These are phyloP conservation scores for Balansia obtecta DNA, from an alignment of 2,329 filamentous ascomycete species.

Conservation along the genomic window DNA sequence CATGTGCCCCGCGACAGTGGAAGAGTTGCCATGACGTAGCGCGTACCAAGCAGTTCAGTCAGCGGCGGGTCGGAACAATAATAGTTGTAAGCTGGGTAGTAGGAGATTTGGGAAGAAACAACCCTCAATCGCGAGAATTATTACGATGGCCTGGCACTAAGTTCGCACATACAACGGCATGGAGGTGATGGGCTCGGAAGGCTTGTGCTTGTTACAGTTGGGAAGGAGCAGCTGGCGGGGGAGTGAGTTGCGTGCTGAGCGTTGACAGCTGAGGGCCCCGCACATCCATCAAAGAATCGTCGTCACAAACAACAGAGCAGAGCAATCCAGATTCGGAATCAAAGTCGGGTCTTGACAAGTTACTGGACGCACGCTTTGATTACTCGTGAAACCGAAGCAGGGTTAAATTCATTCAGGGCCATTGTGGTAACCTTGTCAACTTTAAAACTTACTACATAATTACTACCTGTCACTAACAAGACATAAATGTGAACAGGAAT, in stretches of 20 bases:
- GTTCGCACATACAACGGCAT: neutral
- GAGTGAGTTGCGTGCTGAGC: no score
- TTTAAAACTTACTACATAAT: no score
- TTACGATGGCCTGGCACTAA: neutral
- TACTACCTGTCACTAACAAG: no score
- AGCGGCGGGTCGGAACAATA: neutral
- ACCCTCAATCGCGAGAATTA: neutral
- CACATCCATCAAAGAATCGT: neutral
- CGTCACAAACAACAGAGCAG: neutral
- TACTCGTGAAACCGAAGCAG: no score
- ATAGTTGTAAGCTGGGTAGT: neutral
- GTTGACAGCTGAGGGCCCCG: neutral
- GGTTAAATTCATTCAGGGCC: no score
- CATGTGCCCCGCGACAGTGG: slow-evolving; percentile 34
- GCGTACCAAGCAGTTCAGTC: slow-evolving; percentile 6
- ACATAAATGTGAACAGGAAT: no score
- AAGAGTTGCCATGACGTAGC: slow-evolving; percentile 34
- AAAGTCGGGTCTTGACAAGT: no score
- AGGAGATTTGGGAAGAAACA: neutral
- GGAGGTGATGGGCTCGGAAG: neutral
- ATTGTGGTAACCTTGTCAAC: no score
- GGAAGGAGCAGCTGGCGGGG: neutral
- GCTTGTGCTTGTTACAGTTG: neutral
- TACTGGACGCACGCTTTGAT: no score
- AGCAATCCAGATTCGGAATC: no score